These are phyloP conservation scores for Phytopythium aichiense DNA, from an alignment of 352 stramenopile species.

Conservation along the genomic window DNA sequence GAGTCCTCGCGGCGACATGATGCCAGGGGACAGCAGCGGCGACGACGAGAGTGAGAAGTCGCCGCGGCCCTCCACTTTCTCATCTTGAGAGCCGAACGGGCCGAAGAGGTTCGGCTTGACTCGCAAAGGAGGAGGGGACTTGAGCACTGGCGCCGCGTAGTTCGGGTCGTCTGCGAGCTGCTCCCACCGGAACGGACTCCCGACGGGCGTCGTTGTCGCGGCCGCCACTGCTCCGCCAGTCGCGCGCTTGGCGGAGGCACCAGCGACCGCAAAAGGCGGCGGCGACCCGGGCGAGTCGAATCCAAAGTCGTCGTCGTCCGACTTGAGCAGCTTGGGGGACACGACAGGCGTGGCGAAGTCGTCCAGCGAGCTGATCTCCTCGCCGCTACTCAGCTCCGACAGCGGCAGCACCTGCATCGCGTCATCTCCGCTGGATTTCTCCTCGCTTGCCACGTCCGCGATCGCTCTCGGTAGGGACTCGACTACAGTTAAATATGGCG, in stretches of 20 bases:
- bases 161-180: slow-evolving; percentile 54
- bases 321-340: slow-evolving; percentile 56
- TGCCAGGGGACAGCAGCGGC: slow-evolving; percentile 19
- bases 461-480: slow-evolving; percentile 12
- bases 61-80: slow-evolving; percentile 19
- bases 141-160: slow-evolving; percentile 51
- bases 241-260: neutral
- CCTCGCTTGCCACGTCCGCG: slow-evolving; percentile 12
- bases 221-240: neutral
- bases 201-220: slow-evolving; percentile 13
- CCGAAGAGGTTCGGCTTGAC: slow-evolving; percentile 26
- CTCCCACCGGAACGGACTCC: slow-evolving; percentile 69
- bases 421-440: slow-evolving; percentile 22
- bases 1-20: slow-evolving; percentile 38
- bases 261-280: slow-evolving; percentile 60
- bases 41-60: slow-evolving; percentile 16
- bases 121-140: slow-evolving; percentile 32
- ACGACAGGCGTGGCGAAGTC: slow-evolving; percentile 57
- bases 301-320: slow-evolving; percentile 43
- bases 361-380: slow-evolving; percentile 43
- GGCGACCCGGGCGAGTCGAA: slow-evolving; percentile 51
- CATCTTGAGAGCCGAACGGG: slow-evolving; percentile 38
- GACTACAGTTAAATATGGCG: neutral
- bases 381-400: slow-evolving; percentile 35
- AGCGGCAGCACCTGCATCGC: slow-evolving; percentile 21